Conservation (phyloP, 306 rosid species). For the Lupinus albus region DNA sequence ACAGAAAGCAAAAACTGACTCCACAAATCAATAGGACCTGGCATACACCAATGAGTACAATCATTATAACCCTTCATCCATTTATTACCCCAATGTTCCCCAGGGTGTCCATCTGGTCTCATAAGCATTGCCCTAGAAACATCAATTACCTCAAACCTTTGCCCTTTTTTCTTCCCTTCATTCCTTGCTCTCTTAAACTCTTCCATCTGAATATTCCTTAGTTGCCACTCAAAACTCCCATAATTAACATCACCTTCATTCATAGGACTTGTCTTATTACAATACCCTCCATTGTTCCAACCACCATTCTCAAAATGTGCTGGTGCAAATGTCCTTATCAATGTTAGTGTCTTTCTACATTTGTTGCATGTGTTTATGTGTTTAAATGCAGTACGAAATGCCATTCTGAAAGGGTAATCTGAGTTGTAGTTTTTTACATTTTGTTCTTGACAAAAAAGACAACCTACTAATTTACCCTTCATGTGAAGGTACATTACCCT, state of each 20-base stretch:
- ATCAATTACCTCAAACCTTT: conserved; percentile 57
- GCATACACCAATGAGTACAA: conserved; percentile 96
- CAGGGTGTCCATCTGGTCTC: conserved; percentile 93
- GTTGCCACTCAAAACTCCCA: conserved; percentile 53
- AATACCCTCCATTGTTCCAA: conserved; percentile 83
- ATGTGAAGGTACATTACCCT: conserved; percentile 48
- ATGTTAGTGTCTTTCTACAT: neutral
- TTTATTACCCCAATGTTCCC: conserved; percentile 64
- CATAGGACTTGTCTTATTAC: conserved; percentile 37
- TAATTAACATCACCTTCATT: conserved; percentile 8
- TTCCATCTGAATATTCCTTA: conserved; percentile 63
- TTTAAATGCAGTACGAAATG: conserved; percentile 1
- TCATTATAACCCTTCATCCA: conserved; percentile 90
- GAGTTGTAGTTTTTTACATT: conserved; percentile 31
- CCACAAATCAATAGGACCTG: conserved; percentile 88
- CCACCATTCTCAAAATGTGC: conserved; percentile 78
- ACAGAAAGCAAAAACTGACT: conserved; percentile 61
- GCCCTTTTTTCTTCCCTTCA: conserved; percentile 40
- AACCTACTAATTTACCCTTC: conserved; percentile 3
- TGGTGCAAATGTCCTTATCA: conserved; percentile 82
- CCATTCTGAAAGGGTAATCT: conserved; percentile 47
- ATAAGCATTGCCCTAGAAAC: conserved; percentile 75
- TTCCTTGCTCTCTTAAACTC: conserved; percentile 57
- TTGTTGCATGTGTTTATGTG: conserved; percentile 2
- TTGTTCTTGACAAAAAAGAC: conserved; percentile 10